phyloP scores from a whole-genome alignment of 2,329 filamentous ascomycete species.

The Pyrenochaeta sp. region DNA sequence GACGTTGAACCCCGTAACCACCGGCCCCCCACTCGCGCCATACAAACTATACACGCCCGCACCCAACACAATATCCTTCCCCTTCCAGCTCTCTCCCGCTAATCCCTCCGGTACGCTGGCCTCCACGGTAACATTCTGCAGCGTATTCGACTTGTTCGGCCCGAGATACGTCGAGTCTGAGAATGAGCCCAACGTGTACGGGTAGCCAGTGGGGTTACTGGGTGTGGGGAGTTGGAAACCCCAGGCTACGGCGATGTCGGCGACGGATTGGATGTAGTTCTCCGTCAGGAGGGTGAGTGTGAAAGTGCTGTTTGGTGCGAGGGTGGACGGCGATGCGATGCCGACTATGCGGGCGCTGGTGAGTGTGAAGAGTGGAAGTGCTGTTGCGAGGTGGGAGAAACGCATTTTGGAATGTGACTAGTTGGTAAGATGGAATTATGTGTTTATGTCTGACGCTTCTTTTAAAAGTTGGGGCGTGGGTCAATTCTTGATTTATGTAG shows the following conservation, averaged over 20 bases:
- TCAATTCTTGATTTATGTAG: too few relatives aligned
- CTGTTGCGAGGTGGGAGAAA: slow-evolving; percentile 20
- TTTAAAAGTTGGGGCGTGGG: too few relatives aligned
- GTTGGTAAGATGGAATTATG: not conserved
- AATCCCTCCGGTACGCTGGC: slow-evolving; percentile 21
- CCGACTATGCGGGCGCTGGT: slow-evolving; percentile 53
- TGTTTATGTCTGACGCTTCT: too few relatives aligned
- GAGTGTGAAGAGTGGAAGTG: slow-evolving; percentile 19
- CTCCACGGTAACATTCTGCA: slow-evolving; percentile 31
- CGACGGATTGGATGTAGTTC: slow-evolving; percentile 56
- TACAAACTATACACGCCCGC: slow-evolving; percentile 38
- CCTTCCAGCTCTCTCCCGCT: slow-evolving; percentile 6
- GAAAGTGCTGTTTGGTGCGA: slow-evolving; percentile 50
- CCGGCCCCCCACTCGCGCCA: slow-evolving; percentile 20
- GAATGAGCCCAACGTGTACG: slow-evolving; percentile 39
- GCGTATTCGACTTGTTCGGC: slow-evolving; percentile 33
- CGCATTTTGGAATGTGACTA: slow-evolving; percentile 21
- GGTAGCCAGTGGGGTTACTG: slow-evolving; percentile 27
- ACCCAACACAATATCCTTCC: slow-evolving; percentile 25
- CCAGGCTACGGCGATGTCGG: slow-evolving; percentile 56
- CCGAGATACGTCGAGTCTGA: slow-evolving; percentile 48
- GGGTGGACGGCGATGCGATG: slow-evolving; percentile 52
- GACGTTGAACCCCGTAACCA: slow-evolving; percentile 28
- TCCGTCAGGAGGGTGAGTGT: slow-evolving; percentile 50
- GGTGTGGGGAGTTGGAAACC: slow-evolving; percentile 38